Percentiles rank a stretch among this genome's conserved stretches.
Conservation (phyloP, 352 stramenopile genomes). For the Halophytophthora batemanensis region DNA sequence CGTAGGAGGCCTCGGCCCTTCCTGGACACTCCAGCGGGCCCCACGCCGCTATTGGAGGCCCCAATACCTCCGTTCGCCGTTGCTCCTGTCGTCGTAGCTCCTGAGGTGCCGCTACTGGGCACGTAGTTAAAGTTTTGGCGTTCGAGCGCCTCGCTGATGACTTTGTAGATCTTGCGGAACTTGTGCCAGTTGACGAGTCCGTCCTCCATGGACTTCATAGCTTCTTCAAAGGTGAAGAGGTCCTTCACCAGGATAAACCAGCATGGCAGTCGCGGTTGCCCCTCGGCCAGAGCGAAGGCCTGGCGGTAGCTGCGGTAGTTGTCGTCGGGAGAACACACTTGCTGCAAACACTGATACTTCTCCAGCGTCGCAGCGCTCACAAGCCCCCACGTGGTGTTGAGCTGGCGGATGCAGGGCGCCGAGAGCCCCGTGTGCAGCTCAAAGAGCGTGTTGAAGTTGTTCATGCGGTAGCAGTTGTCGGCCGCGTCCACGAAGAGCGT, state of each 20-base stretch:
- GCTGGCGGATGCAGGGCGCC: conserved; percentile 76
- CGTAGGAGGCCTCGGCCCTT: conserved; percentile 72
- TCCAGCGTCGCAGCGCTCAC: conserved; percentile 58
- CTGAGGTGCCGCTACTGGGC: conserved; percentile 23
- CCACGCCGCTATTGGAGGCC: background rate
- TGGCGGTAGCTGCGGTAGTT: conserved; percentile 87
- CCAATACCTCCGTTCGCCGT: background rate
- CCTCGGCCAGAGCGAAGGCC: conserved; percentile 73
- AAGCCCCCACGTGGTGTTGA: conserved; percentile 82
- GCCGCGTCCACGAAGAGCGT: conserved; percentile 82
- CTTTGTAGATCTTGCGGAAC: conserved; percentile 78
- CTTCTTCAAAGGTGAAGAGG: conserved; percentile 85
- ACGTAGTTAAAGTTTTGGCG: conserved; percentile 80
- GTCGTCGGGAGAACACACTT: conserved; percentile 79
- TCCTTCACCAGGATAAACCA: conserved; percentile 89
- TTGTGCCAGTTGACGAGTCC: conserved; percentile 86
- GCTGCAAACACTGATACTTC: conserved; percentile 80
- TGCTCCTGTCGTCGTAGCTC: background rate
- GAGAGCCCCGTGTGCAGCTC: conserved; percentile 78
- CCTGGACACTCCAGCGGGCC: conserved; percentile 34
- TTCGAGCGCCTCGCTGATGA: conserved; percentile 76
- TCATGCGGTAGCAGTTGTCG: conserved; percentile 80
- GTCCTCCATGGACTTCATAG: conserved; percentile 82
- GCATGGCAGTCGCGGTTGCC: conserved; percentile 69
- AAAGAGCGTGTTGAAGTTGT: conserved; percentile 90